phyloP scores from a whole-genome alignment of 345 rosid genomes.

The Populus ilicifolia region DNA sequence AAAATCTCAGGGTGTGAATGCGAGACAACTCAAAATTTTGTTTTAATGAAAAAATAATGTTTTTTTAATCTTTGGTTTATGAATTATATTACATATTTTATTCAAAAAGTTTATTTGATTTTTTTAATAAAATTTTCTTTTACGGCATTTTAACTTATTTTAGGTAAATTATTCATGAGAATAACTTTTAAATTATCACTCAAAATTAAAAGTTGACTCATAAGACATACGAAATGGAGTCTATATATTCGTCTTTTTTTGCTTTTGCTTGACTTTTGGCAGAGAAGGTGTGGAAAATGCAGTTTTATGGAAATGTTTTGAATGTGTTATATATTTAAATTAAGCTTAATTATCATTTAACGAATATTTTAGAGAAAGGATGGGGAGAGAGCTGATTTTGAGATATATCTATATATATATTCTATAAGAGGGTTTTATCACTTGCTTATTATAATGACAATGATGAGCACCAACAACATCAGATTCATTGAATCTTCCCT shows the following conservation, averaged over 20 bases:
- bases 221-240: too few relatives aligned
- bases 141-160: too few relatives aligned
- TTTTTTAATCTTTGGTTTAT: too few relatives aligned
- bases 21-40: not conserved
- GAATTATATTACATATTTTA: too few relatives aligned
- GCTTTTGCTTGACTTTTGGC: not conserved
- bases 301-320: not conserved
- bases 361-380: not conserved
- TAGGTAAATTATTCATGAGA: too few relatives aligned
- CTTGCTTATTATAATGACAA: conserved; percentile 9
- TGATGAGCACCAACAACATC: conserved; percentile 3
- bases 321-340: not conserved
- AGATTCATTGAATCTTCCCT: conserved; percentile 19
- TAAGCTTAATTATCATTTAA: not conserved
- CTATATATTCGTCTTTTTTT: too few relatives aligned
- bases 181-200: too few relatives aligned
- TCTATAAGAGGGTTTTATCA: not conserved
- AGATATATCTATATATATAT: not conserved
- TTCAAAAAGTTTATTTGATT: too few relatives aligned
- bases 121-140: too few relatives aligned
- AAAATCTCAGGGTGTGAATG: not conserved
- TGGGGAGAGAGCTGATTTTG: not conserved
- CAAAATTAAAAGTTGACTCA: too few relatives aligned
- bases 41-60: too few relatives aligned
- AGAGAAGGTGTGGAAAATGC: not conserved